These are phyloP conservation scores for Populus tomentosa DNA, from an alignment of 441 rosid species.

Conservation along the genomic window DNA sequence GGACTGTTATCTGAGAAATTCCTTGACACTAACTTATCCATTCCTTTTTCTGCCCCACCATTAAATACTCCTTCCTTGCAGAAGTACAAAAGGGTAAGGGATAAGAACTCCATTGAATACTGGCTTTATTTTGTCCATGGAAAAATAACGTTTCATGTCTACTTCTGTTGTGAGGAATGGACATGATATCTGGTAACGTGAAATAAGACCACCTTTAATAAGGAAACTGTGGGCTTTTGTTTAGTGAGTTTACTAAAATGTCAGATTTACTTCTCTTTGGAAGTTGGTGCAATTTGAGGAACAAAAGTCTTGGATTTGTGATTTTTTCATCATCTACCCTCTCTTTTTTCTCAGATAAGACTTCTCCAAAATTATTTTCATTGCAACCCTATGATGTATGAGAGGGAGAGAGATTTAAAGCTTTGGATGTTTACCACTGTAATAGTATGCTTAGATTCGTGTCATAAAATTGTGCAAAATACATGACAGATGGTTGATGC, in stretches of 20 bases:
- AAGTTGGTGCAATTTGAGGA: neutral
- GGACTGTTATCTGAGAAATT: slow-evolving; percentile 93
- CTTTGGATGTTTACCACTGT: neutral
- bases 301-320: neutral
- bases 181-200: neutral
- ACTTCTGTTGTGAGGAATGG: neutral
- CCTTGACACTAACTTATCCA: slow-evolving; percentile 75
- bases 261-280: neutral
- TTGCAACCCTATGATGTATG: neutral
- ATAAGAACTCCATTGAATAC: neutral
- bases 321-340: neutral
- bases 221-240: too few species aligned
- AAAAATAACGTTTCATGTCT: neutral
- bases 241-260: too few species aligned
- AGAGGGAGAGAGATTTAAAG: neutral
- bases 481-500: slow-evolving; percentile 84
- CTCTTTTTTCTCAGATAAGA: neutral
- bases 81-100: slow-evolving; percentile 78
- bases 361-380: neutral
- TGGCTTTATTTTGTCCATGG: neutral
- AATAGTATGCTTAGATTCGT: neutral
- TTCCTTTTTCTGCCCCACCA: slow-evolving; percentile 82
- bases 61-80: slow-evolving; percentile 86
- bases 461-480: slow-evolving; percentile 5
- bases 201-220: too few species aligned